A percentile compares a stretch with the other conserved stretches of the same genome.
These are phyloP conservation scores for Xenoacremonium recifei DNA, from an alignment of 2,329 filamentous ascomycete species.

Conservation along the genomic window DNA sequence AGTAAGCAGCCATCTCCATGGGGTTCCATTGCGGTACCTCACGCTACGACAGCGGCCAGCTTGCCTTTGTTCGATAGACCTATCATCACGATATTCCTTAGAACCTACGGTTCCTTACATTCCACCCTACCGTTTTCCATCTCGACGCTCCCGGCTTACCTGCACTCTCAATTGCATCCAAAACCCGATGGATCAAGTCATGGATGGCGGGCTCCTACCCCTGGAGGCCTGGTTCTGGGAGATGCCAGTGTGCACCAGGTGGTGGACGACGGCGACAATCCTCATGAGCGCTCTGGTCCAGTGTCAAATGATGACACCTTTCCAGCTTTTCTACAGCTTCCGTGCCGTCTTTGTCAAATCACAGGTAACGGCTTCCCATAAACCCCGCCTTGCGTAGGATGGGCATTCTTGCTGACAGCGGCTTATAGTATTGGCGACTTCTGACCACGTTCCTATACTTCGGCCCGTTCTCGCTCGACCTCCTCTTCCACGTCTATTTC, in stretches of 20 bases:
- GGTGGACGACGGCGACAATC: constrained; percentile 94
- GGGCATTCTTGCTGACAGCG: constrained; percentile 11
- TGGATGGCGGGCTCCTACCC: constrained; percentile 66
- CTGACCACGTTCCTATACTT: constrained; percentile 97
- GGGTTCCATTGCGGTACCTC: too few relatives aligned
- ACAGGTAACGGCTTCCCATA: constrained; percentile 59
- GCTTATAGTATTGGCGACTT: constrained; percentile 85
- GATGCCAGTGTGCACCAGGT: constrained; percentile 92
- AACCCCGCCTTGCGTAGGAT: not conserved
- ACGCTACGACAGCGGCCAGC: too few relatives aligned
- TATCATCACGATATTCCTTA: too few relatives aligned
- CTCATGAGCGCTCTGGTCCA: constrained; percentile 86
- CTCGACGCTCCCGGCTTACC: too few relatives aligned
- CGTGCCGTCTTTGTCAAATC: constrained; percentile 86
- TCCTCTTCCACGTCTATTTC: constrained; percentile 98
- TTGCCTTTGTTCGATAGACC: too few relatives aligned
- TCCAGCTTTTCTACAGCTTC: constrained; percentile 96
- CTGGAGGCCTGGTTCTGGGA: constrained; percentile 99
- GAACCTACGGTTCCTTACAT: too few relatives aligned
- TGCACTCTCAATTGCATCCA: too few relatives aligned
- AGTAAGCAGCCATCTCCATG: too few relatives aligned
- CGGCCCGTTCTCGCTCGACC: constrained; percentile 87
- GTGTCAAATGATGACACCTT: constrained; percentile 87
- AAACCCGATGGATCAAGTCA: constrained; percentile 55
- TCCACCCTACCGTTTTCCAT: too few relatives aligned